Conservation (phyloP, 1,139 yeast species). For the Hyphopichia fennica region DNA sequence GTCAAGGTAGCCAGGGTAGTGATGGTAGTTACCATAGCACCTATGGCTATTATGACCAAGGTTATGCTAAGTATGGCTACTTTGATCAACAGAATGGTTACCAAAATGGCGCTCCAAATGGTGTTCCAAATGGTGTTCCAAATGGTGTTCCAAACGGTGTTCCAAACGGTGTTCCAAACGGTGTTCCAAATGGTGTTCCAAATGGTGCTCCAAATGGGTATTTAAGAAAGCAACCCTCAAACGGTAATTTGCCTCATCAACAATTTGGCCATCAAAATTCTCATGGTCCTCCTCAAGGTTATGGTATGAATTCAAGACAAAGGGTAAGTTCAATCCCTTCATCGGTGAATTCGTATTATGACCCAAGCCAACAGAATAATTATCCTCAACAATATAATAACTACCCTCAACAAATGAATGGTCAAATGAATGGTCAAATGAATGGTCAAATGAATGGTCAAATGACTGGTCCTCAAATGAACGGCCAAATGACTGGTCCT, state of each 20-base stretch:
- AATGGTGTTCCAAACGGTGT: too few species aligned
- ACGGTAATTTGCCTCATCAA: slow-evolving; percentile 14
- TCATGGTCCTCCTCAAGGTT: background rate
- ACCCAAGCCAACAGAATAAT: slow-evolving; percentile 7
- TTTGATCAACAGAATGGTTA: background rate
- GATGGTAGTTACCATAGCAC: slow-evolving; percentile 1
- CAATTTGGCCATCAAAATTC: slow-evolving; percentile 4
- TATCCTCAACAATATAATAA: slow-evolving; percentile 7
- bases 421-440: too few species aligned
- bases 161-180: too few species aligned
- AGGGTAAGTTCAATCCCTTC: slow-evolving; percentile 15
- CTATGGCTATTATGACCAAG: background rate
- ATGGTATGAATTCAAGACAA: slow-evolving; percentile 10
- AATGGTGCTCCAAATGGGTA: slow-evolving; percentile 21
- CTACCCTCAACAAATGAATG: too few species aligned
- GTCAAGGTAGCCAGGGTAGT: slow-evolving; percentile 1
- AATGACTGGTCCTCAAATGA: too few species aligned
- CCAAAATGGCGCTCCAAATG: background rate
- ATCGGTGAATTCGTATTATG: slow-evolving; percentile 11
- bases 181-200: too few species aligned
- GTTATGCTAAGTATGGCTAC: background rate
- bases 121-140: too few species aligned
- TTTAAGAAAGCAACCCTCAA: slow-evolving; percentile 18
- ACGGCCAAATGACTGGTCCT: too few species aligned
- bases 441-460: too few species aligned